Conservation (phyloP, 1,284 basidiomycete species). For the Rhodotorula sp. region DNA sequence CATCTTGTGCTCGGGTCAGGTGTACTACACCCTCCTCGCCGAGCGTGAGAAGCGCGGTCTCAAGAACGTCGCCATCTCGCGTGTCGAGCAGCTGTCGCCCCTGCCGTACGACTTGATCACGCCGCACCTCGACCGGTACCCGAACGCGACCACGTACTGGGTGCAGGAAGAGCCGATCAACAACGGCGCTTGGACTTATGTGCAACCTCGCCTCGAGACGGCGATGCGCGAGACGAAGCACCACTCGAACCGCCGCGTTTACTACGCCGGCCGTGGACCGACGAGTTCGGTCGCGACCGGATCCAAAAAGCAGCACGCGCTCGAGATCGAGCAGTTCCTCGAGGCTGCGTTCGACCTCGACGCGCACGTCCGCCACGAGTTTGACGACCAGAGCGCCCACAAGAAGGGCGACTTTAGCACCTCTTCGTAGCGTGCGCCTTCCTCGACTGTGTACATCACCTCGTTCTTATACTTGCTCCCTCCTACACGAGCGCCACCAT, state of each 20-base stretch:
- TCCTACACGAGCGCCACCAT: no score
- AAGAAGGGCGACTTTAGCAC: background rate
- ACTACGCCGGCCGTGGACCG: conserved; percentile 41
- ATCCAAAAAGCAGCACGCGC: conserved; percentile 53
- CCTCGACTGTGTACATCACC: background rate
- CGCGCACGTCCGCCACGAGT: conserved; percentile 15
- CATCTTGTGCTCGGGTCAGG: conserved; percentile 73
- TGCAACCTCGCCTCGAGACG: conserved; percentile 64
- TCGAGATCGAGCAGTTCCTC: conserved; percentile 40
- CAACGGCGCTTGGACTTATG: conserved; percentile 67
- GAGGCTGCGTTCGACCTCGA: conserved; percentile 39
- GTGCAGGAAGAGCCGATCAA: conserved; percentile 47
- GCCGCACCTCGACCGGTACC: conserved; percentile 82
- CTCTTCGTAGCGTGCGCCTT: no score
- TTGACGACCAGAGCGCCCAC: conserved; percentile 8
- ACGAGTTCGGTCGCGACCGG: conserved; percentile 56
- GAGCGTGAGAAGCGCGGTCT: conserved; percentile 82
- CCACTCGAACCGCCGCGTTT: conserved; percentile 81
- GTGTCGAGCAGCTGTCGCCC: conserved; percentile 91
- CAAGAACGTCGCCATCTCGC: conserved; percentile 88
- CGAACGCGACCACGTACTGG: conserved; percentile 58
- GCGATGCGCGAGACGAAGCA: conserved; percentile 65
- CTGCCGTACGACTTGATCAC: conserved; percentile 78
- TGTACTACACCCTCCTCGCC: conserved; percentile 84
- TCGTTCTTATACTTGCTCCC: no score